These are phyloP conservation scores for Coniochaeta ligniaria DNA, from an alignment of 2,329 filamentous ascomycete genomes.

Conservation along the genomic window DNA sequence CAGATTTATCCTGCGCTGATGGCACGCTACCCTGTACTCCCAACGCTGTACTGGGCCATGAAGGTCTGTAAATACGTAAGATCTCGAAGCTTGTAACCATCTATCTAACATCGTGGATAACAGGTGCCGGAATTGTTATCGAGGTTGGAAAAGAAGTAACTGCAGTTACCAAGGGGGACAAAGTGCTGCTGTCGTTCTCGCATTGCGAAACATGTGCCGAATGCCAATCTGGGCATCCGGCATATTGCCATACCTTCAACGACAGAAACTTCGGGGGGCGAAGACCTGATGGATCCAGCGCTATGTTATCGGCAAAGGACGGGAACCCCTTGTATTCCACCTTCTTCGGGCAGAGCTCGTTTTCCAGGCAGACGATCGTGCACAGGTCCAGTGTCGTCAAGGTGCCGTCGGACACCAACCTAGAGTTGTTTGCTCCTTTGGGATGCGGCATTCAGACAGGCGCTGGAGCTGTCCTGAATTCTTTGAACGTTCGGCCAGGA, in stretches of 20 bases:
- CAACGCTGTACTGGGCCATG: conserved; percentile 15
- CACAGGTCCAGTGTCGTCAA: conserved; percentile 21
- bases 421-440: conserved; percentile 22
- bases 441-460: conserved; percentile 30
- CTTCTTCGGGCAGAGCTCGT: conserved; percentile 28
- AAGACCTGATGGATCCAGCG: conserved; percentile 8
- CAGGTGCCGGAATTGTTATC: conserved; percentile 15
- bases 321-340: conserved; percentile 10
- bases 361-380: conserved; percentile 20
- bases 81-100: not conserved
- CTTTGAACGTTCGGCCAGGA: conserved; percentile 16
- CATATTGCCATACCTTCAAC: conserved; percentile 17
- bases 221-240: conserved; percentile 14
- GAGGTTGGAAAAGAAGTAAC: conserved; percentile 34
- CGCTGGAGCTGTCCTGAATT: conserved; percentile 25
- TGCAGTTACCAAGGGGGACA: conserved; percentile 42
- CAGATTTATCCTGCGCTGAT: conserved; percentile 21
- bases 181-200: conserved; percentile 40
- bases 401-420: conserved; percentile 14
- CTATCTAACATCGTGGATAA: not conserved
- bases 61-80: conserved; percentile 7
- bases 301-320: not conserved
- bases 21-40: conserved; percentile 28
- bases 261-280: conserved; percentile 17
- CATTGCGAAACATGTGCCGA: conserved; percentile 20